These are phyloP conservation scores for Macrophomina tecta DNA, from an alignment of 2,329 filamentous ascomycete genomes.

Conservation along the genomic window DNA sequence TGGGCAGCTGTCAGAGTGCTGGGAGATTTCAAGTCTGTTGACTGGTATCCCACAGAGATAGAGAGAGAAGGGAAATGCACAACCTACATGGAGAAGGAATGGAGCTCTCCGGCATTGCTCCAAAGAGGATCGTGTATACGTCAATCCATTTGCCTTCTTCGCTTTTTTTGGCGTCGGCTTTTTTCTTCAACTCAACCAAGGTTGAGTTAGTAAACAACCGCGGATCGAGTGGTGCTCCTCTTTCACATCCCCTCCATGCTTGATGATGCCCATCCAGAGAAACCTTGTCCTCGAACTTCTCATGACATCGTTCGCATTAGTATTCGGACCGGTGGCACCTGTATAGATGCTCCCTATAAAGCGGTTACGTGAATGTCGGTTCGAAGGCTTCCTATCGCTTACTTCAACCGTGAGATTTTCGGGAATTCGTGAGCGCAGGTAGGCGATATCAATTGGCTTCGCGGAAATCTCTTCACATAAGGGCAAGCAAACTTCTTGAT, in stretches of 20 bases:
- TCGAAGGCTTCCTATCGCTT: background rate
- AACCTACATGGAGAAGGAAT: background rate
- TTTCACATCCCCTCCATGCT: background rate
- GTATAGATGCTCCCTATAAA: background rate
- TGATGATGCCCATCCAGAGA: background rate
- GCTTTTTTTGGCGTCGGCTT: background rate
- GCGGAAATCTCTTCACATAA: background rate
- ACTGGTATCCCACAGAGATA: too few species aligned
- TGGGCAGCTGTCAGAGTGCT: background rate
- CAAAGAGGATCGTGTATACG: background rate
- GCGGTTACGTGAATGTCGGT: background rate
- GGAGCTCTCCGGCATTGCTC: background rate
- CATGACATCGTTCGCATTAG: background rate
- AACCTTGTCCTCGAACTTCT: background rate
- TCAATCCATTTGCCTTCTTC: background rate
- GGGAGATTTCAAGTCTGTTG: background rate
- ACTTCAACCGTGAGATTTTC: background rate
- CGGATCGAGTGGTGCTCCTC: background rate
- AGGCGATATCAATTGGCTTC: background rate
- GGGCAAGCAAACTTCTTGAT: background rate
- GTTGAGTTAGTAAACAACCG: background rate
- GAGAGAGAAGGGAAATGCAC: background rate
- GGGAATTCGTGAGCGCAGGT: background rate
- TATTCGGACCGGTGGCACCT: background rate
- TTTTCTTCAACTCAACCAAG: background rate